Percentiles rank a stretch among this genome's conserved stretches.
Evolutionary conservation across 164 flowering plant genomes (phyloP).

Genomic region (Kingdonia uniflora): DNA sequence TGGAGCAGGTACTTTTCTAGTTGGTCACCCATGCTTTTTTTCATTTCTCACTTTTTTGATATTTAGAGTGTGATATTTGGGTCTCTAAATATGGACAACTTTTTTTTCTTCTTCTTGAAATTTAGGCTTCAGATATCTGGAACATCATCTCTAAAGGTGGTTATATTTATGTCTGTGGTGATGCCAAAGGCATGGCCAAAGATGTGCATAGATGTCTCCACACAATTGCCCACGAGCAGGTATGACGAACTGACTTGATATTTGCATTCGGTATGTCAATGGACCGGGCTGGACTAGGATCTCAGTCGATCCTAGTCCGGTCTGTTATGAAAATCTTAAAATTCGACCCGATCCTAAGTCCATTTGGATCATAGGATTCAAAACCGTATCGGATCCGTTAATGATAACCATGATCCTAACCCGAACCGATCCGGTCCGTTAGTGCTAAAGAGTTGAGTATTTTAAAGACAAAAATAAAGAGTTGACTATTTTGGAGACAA

Average conservation of each 20-base stretch:
- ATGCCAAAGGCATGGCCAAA: conserved; percentile 99
- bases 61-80: background rate
- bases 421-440: too few relatives aligned
- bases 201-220: conserved; percentile 92
- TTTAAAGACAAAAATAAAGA: too few relatives aligned
- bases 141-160: conserved; percentile 69
- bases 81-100: background rate
- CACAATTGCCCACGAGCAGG: conserved; percentile 95
- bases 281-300: too few relatives aligned
- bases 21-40: background rate
- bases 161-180: conserved; percentile 92
- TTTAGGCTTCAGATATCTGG: conserved; percentile 84
- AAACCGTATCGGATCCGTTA: too few relatives aligned
- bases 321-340: too few relatives aligned
- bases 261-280: too few relatives aligned
- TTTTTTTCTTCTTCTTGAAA: background rate
- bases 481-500: too few relatives aligned
- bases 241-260: conserved; percentile 13
- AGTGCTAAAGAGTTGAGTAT: too few relatives aligned
- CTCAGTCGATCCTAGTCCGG: too few relatives aligned
- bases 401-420: too few relatives aligned
- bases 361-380: too few relatives aligned
- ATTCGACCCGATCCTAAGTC: too few relatives aligned
- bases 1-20: conserved; percentile 50
- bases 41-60: background rate